Base-by-base conservation (phyloP, 306 rosid species). In the Cicer pinnatifidum region DNA sequence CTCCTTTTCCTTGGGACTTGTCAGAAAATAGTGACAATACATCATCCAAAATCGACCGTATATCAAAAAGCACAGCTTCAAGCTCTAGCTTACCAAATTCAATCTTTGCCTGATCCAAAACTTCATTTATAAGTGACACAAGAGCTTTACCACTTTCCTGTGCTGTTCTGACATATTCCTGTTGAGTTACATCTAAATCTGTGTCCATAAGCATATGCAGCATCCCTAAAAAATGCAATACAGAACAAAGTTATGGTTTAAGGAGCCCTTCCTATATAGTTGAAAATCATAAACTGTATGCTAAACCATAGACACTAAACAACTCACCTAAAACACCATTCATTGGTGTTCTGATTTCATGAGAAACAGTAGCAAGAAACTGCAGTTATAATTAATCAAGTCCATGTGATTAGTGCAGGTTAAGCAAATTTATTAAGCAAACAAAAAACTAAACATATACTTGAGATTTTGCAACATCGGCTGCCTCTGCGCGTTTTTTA, bases 301-400 rank as follows among this genome's bases (percentile, higher is more conserved):
- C 58, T 16, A 15, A 7, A 16, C 28, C 28, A 52, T 52, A 16
- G 23, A 17, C 11, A 52, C 1, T 28, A 46, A 62, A 13, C 61
- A 75, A 73, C 96, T 87, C 83, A 94, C 99, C 99, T 19, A 94
- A 89, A 79, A 94, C 97, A 69, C 99, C 99, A 56, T 91, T 94
- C 99, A 94, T 94, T 56, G 99, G 99, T 19, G 99, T 91, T 81
- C 99, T 85, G 86, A 94, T 94, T 86, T 94, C 99, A 52, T 94
- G 97, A 63, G 99, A 94, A 72, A 94, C 99, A 10, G 99, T 94
- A 19, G 99, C 99, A 58, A 94, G 96, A 78, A 94, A 94, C 99
- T 94, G 83, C 87, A 87, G 69, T 11, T 45, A 52, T 35, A 35
- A 41, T 51, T 48, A 61, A 66, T 43, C 35, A 28, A 28, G 35